Evolutionary conservation across 768 basidiomycete species (phyloP).

Genomic region (Russula vinacea): DNA sequence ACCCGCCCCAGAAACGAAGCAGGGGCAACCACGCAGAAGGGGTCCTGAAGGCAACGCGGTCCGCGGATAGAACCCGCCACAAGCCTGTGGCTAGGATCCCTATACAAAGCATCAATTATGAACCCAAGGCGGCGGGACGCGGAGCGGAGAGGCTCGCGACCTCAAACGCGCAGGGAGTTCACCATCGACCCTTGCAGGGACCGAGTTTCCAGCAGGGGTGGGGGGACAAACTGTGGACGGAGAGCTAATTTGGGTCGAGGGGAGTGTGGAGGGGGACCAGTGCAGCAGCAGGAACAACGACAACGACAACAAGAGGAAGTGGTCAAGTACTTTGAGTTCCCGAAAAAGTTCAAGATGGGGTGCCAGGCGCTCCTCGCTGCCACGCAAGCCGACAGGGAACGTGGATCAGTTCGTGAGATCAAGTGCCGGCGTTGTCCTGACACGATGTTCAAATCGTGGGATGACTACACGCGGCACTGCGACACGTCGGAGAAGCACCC

Average conservation of each 20-base stretch:
- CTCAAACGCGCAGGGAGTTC: not conserved
- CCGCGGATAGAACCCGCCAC: not conserved
- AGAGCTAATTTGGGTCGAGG: not conserved
- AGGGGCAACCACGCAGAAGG: not conserved
- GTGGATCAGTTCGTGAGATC: not conserved
- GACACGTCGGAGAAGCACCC: constrained; percentile 3
- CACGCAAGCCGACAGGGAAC: not conserved
- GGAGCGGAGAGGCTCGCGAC: constrained; percentile 4
- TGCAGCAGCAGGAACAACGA: not conserved
- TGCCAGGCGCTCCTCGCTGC: not conserved
- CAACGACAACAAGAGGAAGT: not conserved
- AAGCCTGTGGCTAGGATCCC: not conserved
- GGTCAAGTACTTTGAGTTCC: not conserved
- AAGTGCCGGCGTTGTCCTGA: constrained; percentile 2
- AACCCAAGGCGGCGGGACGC: constrained; percentile 2
- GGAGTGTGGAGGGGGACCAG: not conserved
- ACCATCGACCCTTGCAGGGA: not conserved
- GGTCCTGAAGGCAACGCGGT: not conserved
- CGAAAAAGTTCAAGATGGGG: not conserved
- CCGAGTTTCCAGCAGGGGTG: not conserved
- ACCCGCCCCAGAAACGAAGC: not conserved
- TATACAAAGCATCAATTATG: accelerated
- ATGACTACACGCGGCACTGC: not conserved
- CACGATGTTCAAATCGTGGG: not conserved
- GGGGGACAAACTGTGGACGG: not conserved